Base-by-base conservation (phyloP, 106 monocot genomes). In the Phalaenopsis equestris region DNA sequence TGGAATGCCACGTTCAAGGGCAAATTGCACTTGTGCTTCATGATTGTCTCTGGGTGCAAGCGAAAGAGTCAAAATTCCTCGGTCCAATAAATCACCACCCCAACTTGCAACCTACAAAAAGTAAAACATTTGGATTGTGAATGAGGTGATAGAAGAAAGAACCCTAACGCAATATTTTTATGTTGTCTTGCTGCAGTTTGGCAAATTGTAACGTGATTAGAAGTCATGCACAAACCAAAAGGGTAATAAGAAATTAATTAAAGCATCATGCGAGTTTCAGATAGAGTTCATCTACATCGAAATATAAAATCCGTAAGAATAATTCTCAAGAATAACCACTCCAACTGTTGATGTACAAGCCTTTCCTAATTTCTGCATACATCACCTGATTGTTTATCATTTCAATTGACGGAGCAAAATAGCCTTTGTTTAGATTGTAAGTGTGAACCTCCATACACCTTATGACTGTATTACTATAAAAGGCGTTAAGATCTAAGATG, bases 21-120 rank as follows among this genome's bases (percentile, higher is more conserved):
- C 94, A 84, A 94, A 94, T 79, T 94, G 94, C 47, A 94, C 94
- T 88, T 94, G 94, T 82, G 94, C 94, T 81, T 94, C 94, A 77
- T 91, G 94, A 85, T 94, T 91, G 80, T 94, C 94, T 85, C 94
- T 88, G 14, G 94, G 94, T 72, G 94, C 94, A 79, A 94, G 89
- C 77, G 91, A 94, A 79, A 94, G 75, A 45, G 91, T 85, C 42
- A 94, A 77, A 75, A 94, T 91, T 61, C 90, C 90, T 72, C 91
- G 86, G 43, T 84, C 87, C 80, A 94, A 80, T 61, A 94, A 84
- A 86, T 94, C 91, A 76, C 94, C 94, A 57, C 91, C 91, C 94
- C 94, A 94, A 58, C 94, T 91, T 41, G 94, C 91, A 61, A 94
- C 93, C 93, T 93, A 72, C 43, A 65, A 73, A 81, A 82, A 41